Evolutionary conservation across 768 basidiomycete species (phyloP).

Genomic region (Boletus insuetus): DNA sequence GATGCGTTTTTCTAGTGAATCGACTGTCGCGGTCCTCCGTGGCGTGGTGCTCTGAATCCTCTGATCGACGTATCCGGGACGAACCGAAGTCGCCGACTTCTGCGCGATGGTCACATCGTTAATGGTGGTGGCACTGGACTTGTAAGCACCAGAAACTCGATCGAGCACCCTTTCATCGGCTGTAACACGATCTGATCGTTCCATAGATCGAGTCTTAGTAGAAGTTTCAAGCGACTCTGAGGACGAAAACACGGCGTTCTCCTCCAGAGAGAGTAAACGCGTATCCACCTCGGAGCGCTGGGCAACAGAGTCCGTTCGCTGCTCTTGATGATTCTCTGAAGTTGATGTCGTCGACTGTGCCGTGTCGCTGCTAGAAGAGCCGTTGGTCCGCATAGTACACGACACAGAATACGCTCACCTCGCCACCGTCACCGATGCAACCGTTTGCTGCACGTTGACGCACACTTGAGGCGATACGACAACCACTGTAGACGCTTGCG

Average conservation of each 20-base stretch:
- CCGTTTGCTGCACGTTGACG: neutral
- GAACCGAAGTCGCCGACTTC: neutral
- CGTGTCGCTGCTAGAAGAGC: neutral
- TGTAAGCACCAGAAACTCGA: neutral
- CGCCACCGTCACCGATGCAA: neutral
- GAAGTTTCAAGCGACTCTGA: neutral
- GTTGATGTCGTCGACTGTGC: neutral
- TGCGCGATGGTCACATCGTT: neutral
- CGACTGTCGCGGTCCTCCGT: neutral
- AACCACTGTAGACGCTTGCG: neutral
- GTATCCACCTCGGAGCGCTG: neutral
- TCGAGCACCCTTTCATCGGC: neutral
- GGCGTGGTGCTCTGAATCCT: neutral
- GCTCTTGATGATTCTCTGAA: neutral
- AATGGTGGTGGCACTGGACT: neutral
- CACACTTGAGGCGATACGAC: slow-evolving; percentile 1
- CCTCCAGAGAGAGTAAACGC: neutral
- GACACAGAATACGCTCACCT: neutral
- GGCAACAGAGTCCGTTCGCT: neutral
- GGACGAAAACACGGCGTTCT: neutral
- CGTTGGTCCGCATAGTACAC: neutral
- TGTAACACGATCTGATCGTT: neutral
- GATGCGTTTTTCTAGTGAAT: neutral
- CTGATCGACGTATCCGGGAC: neutral
- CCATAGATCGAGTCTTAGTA: neutral